Evolutionary conservation across 2,329 filamentous ascomycete species (phyloP), one percentile per base, ranked within the genome.

Genomic region (Aspergillus pseudonomiae): DNA sequence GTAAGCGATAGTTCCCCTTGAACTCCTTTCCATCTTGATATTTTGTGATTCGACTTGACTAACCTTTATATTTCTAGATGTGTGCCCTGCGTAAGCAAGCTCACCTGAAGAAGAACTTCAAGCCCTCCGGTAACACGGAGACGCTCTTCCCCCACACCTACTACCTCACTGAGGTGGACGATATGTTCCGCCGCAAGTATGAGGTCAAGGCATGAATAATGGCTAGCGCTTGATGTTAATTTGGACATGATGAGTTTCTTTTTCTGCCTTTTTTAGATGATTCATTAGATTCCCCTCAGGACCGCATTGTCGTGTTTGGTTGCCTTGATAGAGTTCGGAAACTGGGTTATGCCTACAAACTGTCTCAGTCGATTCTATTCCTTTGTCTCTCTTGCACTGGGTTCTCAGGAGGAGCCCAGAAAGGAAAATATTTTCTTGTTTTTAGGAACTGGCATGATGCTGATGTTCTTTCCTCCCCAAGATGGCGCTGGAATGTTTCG

Each of bases 181-280:
- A 92, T 72, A 93, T 93, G 91, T 95, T 92, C 89, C 89, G 91
- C 83, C 88, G 92, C 73, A 86, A 86, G 76, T 95, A 95, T 80
- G 81, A 84, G 62, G 77, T 94, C 82, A 91, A 94, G 86, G 89
- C 85, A 78, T 94, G 86, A 75, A 67, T 63, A 45, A 63, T 41
- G 63, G 65, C 61, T 63, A 62, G 62, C 39, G 60, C 60, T 36
- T 67, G 60, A 69, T 60, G 62, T 53, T 59, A 43, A 45, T 67
- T 62, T 61, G 48, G 48, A 52, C 48, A 52, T 32, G 48, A 52
- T 32, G 28, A 24, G 55, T 62, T 67, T 67, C 65, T 68, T 69
- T 71, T 66, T 67, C 70, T 73, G 63, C 53, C 60, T 61, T 69
- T 58, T 70, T 71, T 73, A 76, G 73, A 76, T 70, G 72, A 70